phyloP scores from a whole-genome alignment of 306 rosid genomes.

The Alnus rubra region DNA sequence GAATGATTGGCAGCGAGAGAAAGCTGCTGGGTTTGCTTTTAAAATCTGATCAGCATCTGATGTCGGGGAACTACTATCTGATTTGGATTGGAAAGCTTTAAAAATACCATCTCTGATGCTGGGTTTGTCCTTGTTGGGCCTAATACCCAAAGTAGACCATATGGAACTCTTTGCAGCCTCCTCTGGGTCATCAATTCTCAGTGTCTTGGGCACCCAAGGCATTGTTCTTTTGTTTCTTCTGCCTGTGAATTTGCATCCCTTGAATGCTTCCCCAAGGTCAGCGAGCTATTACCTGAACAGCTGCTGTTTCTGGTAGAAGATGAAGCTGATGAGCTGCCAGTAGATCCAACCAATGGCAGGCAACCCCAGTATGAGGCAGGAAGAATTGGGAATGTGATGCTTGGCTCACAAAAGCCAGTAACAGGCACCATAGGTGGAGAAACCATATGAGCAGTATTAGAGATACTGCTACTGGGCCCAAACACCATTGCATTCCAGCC shows the following conservation, averaged over 20 bases:
- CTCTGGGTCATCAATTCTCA: constrained; percentile 56
- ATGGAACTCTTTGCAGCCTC: constrained; percentile 65
- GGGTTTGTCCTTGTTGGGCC: constrained; percentile 38
- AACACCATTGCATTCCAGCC: constrained; percentile 46
- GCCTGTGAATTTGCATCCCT: constrained; percentile 44
- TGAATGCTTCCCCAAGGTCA: constrained; percentile 59
- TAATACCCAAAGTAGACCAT: constrained; percentile 54
- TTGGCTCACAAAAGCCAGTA: constrained; percentile 43
- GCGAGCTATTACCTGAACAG: constrained; percentile 41
- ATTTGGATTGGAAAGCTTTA: constrained; percentile 51
- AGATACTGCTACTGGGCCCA: constrained; percentile 23
- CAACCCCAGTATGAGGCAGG: constrained; percentile 42
- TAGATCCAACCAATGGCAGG: constrained; percentile 39
- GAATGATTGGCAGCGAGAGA: constrained; percentile 53
- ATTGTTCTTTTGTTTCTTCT: constrained; percentile 37
- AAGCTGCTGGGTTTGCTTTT: constrained; percentile 64
- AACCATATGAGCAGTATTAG: constrained; percentile 29
- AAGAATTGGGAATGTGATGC: constrained; percentile 29
- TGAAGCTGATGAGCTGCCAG: constrained; percentile 41
- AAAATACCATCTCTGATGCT: constrained; percentile 50
- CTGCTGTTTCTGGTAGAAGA: constrained; percentile 34
- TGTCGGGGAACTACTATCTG: constrained; percentile 27
- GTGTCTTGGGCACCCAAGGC: constrained; percentile 71
- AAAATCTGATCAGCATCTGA: constrained; percentile 45
- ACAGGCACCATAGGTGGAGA: constrained; percentile 40